These are phyloP conservation scores for Plectosphaerella plurivora DNA, from an alignment of 2,329 filamentous ascomycete species.

Conservation along the genomic window DNA sequence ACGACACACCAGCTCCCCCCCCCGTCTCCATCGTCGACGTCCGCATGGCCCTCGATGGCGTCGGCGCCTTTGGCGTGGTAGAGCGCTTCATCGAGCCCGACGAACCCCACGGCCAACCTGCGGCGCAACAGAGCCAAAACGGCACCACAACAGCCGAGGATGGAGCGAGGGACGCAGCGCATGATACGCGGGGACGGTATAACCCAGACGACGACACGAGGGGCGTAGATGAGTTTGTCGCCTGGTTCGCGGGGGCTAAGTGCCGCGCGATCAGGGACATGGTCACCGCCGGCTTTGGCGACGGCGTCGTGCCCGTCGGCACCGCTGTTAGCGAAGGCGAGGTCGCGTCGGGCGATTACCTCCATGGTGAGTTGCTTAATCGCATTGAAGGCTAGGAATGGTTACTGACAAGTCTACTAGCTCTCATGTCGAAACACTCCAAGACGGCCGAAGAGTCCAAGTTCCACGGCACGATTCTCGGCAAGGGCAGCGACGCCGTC, in stretches of 20 bases:
- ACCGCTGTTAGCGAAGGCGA: conserved; percentile 70
- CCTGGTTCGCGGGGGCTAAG: conserved; percentile 70
- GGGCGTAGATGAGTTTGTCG: conserved; percentile 72
- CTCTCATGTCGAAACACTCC: conserved; percentile 87
- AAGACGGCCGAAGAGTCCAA: conserved; percentile 84
- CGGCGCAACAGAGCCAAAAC: background rate
- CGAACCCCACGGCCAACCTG: conserved; percentile 36
- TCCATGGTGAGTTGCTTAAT: conserved; percentile 48
- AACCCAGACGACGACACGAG: conserved; percentile 50
- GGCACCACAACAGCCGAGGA: background rate
- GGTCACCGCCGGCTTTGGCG: conserved; percentile 1
- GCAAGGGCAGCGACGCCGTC: conserved; percentile 61
- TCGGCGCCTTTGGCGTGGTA: conserved; percentile 68
- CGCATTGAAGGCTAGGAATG: background rate
- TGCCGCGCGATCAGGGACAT: conserved; percentile 73
- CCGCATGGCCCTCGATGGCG: conserved; percentile 79
- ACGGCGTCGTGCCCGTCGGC: background rate
- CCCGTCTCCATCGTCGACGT: conserved; percentile 63
- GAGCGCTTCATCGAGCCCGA: conserved; percentile 61
- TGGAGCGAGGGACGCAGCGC: background rate
- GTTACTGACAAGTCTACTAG: conserved; percentile 32
- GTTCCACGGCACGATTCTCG: conserved; percentile 80
- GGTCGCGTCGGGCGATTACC: conserved; percentile 63
- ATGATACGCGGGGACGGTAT: background rate
- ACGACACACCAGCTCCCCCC: conserved; percentile 7